Evolutionary conservation across 768 basidiomycete species (phyloP), one percentile per base, ranked within the genome.

Genomic region (Tephrocybe rancida): DNA sequence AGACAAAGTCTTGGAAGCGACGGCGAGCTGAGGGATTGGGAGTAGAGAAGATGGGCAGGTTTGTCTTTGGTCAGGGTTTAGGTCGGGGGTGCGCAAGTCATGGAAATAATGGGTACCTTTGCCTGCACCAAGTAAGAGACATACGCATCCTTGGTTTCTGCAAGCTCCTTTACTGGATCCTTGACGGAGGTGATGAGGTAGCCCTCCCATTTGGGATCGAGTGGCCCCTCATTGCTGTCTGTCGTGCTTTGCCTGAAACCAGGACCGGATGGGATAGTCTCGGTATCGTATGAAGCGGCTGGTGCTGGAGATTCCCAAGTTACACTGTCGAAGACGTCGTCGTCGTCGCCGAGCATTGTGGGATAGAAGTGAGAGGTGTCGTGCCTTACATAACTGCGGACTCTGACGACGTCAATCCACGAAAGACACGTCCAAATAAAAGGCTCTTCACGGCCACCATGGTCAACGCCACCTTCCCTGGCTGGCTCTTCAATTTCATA

Each of bases 1-100:
- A 98, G 32, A 92, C 90, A 71, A 99, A 99, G 72, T 99, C 97
- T 64, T 95, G 92, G 73, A 96, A 99, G 27, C 97, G 86, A 54
- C 97, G 81, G 45, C 97, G 85, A 14, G 90, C 77, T 2, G 86
- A 85, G 1, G 92, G 89, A 55, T 77, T 89, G 5, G 79, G 75
- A 4, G 83, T 80, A 2, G 90, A 87, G 79, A 91, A 98, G 68
- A 88, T 89, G 0, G 90, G 83, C 21, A 98, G 78, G 67, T 95
- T 95, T 21, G 95, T 97, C 96, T 98, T 66, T 18, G 37, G 50
- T 13, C 48, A 50, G 27, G 60, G 48, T 24, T 55, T 26, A 21
- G 42, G 3, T 41, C 44, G 50, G 27, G 39, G 45, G 29, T 34
- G 16, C 30, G 29, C 22, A 19, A 48, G 19, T n/a, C 24, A 52